Evolutionary conservation across 2,329 filamentous ascomycete genomes (phyloP).

Genomic region (Dactylellina drechsleri): DNA sequence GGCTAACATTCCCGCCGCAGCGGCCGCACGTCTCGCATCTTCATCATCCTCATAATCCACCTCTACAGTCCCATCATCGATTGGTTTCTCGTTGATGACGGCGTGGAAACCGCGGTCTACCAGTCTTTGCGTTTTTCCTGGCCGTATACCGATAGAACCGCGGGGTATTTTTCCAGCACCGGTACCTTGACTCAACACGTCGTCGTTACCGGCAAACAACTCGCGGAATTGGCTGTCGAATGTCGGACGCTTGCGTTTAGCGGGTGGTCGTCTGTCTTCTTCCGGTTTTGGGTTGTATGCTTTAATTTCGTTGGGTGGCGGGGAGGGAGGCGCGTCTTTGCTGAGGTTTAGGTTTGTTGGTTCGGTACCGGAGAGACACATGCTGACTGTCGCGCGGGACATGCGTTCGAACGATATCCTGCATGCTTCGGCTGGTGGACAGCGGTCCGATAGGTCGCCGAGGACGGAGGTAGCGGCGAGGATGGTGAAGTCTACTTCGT

Average conservation of each 20-base stretch:
- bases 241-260: slow-evolving; percentile 37
- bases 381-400: slow-evolving; percentile 92
- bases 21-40: slow-evolving; percentile 28
- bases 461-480: slow-evolving; percentile 92
- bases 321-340: slow-evolving; percentile 37
- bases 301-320: slow-evolving; percentile 51
- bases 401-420: slow-evolving; percentile 94
- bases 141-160: not conserved
- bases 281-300: slow-evolving; percentile 36
- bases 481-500: slow-evolving; percentile 97
- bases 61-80: slow-evolving; percentile 32
- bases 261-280: slow-evolving; percentile 19
- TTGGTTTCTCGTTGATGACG: slow-evolving; percentile 52
- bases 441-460: slow-evolving; percentile 90
- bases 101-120: slow-evolving; percentile 54
- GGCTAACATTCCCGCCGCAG: slow-evolving; percentile 41
- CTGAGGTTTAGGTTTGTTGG: slow-evolving; percentile 58
- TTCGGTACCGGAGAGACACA: slow-evolving; percentile 75
- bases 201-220: slow-evolving; percentile 50
- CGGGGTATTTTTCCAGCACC: slow-evolving; percentile 48
- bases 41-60: slow-evolving; percentile 50
- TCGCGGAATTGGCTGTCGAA: slow-evolving; percentile 52
- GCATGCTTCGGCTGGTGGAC: slow-evolving; percentile 92
- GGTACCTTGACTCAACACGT: slow-evolving; percentile 43
- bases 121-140: slow-evolving; percentile 29